Percentiles rank a stretch among this genome's conserved stretches.
phyloP scores from a whole-genome alignment of 176 grass and related monocot species.

The Bromus sterilis region DNA sequence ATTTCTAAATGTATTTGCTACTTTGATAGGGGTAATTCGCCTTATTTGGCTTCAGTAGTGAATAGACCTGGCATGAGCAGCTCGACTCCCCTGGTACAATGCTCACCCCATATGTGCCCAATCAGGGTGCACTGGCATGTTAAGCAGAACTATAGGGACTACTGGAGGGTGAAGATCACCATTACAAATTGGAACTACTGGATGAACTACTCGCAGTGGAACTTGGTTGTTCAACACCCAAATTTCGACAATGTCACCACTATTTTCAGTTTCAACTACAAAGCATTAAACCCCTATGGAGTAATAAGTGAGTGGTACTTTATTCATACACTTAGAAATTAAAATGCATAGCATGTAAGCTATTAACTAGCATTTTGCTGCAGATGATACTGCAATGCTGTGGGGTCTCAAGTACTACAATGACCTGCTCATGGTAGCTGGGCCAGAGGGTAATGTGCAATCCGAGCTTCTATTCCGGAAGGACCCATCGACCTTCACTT shows the following conservation, averaged over 20 bases:
- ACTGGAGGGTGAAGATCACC: constrained; percentile 64
- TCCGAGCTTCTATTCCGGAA: constrained; percentile 61
- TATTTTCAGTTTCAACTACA: constrained; percentile 75
- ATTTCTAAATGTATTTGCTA: not conserved
- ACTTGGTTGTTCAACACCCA: constrained; percentile 60
- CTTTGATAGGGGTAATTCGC: constrained; percentile 45
- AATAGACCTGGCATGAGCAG: constrained; percentile 43
- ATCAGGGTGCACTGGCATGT: constrained; percentile 85
- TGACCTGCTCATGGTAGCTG: constrained; percentile 56
- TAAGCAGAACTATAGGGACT: constrained; percentile 66
- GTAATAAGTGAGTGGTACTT: constrained; percentile 62
- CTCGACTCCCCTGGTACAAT: constrained; percentile 50
- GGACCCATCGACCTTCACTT: constrained; percentile 38
- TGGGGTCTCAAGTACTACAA: constrained; percentile 80
- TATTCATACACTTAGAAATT: not conserved
- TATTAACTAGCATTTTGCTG: not conserved
- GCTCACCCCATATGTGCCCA: constrained; percentile 72
- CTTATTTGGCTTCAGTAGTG: constrained; percentile 48
- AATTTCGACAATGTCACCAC: constrained; percentile 64
- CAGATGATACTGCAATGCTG: constrained; percentile 79
- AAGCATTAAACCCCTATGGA: constrained; percentile 47
- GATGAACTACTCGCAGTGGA: constrained; percentile 82
- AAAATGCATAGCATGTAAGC: not conserved
- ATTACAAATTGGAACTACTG: constrained; percentile 73
- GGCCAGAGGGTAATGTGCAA: constrained; percentile 63